phyloP scores from a whole-genome alignment of 2,329 filamentous ascomycete genomes.

The Teratosphaeria pseudoeucalypti region DNA sequence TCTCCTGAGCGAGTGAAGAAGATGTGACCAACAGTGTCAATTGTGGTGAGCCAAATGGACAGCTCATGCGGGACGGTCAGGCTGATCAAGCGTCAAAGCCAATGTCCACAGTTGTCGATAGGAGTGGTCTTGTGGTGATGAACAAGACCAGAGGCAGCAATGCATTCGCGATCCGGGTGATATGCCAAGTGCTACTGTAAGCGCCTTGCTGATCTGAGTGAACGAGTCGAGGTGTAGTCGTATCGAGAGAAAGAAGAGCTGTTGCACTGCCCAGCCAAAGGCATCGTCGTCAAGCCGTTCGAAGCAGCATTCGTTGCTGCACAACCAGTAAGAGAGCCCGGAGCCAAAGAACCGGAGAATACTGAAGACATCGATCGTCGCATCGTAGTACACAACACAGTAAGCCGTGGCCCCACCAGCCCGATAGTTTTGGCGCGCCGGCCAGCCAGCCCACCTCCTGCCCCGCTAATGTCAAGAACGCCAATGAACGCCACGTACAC shows the following conservation, averaged over 20 bases:
- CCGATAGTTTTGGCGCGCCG: slow-evolving; percentile 13
- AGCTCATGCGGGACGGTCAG: slow-evolving; percentile 6
- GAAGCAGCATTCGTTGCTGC: not conserved
- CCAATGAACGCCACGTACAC: slow-evolving; percentile 7
- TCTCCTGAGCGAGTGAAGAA: slow-evolving; percentile 21
- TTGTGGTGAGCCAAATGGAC: slow-evolving; percentile 6
- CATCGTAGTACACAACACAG: not conserved
- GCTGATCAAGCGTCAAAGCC: slow-evolving; percentile 10
- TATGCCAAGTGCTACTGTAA: not conserved
- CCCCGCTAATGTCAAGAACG: slow-evolving; percentile 2
- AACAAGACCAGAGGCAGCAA: not conserved
- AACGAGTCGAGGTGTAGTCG: not conserved
- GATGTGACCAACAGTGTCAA: slow-evolving; percentile 21
- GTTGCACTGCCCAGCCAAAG: not conserved
- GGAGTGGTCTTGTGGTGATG: not conserved
- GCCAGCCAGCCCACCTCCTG: slow-evolving; percentile 5
- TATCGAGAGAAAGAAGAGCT: not conserved
- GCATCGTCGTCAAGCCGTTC: not conserved
- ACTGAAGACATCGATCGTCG: slow-evolving; percentile 5
- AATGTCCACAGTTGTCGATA: slow-evolving; percentile 3
- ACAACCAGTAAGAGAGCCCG: slow-evolving; percentile 1
- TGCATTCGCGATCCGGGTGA: not conserved
- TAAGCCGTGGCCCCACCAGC: slow-evolving; percentile 1
- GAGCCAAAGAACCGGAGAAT: slow-evolving; percentile 5
- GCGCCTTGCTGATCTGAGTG: not conserved